phyloP scores from a whole-genome alignment of 2,329 filamentous ascomycete species.

The Onygenales sp. region DNA sequence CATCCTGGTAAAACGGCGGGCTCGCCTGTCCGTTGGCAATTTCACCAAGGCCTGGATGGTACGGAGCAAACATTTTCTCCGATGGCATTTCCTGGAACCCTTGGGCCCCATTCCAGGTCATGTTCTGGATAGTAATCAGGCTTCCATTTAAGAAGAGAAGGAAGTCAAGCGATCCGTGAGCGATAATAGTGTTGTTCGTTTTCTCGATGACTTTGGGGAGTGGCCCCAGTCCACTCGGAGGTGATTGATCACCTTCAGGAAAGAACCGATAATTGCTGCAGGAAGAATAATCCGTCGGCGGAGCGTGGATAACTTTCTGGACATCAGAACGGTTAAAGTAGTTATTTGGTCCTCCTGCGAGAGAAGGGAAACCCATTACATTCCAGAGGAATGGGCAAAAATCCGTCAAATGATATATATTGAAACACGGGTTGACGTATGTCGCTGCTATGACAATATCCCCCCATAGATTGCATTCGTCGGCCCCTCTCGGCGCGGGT shows the following conservation, averaged over 20 bases:
- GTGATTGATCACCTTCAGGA: slow-evolving; percentile 28
- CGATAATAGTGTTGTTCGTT: slow-evolving; percentile 64
- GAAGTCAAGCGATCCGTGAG: slow-evolving; percentile 61
- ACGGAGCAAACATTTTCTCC: slow-evolving; percentile 61
- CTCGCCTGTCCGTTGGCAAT: slow-evolving; percentile 29
- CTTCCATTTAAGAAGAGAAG: slow-evolving; percentile 61
- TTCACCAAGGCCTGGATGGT: slow-evolving; percentile 30
- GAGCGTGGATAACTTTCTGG: slow-evolving; percentile 58
- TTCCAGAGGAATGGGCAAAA: slow-evolving; percentile 64
- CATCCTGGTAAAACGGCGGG: slow-evolving; percentile 27
- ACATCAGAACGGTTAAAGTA: slow-evolving; percentile 66
- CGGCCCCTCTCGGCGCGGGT: slow-evolving; percentile 36
- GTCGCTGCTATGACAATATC: slow-evolving; percentile 46
- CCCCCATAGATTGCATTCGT: slow-evolving; percentile 49
- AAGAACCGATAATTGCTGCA: slow-evolving; percentile 43
- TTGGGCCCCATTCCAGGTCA: slow-evolving; percentile 64
- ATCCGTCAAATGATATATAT: slow-evolving; percentile 62
- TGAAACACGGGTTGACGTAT: slow-evolving; percentile 65
- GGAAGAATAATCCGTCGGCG: slow-evolving; percentile 45
- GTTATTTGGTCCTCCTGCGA: slow-evolving; percentile 50
- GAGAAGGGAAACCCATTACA: slow-evolving; percentile 60
- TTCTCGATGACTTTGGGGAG: slow-evolving; percentile 64
- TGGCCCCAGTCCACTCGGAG: slow-evolving; percentile 46
- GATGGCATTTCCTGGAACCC: slow-evolving; percentile 56
- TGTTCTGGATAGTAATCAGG: slow-evolving; percentile 65